Conservation (phyloP, 1,284 basidiomycete species). For the Termitomyces sp. region DNA sequence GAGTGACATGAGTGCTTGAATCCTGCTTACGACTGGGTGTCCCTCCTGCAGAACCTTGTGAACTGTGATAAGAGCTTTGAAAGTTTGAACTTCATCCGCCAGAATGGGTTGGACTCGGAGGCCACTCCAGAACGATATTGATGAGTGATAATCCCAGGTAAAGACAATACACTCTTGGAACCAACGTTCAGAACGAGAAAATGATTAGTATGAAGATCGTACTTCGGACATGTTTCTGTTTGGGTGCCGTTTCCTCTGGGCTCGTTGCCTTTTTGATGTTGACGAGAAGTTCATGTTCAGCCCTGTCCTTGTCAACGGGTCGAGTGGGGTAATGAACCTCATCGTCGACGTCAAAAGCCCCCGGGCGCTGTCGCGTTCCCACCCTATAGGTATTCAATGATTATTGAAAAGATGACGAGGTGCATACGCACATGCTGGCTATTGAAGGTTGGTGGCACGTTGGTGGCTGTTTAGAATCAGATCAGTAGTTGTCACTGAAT, state of each 20-base stretch:
- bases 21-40: slow-evolving; percentile 70
- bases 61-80: slow-evolving; percentile 93
- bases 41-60: slow-evolving; percentile 96
- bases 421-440: slow-evolving; percentile 10
- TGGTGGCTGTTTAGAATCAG: slow-evolving; percentile 4
- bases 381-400: slow-evolving; percentile 3
- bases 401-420: not conserved
- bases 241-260: slow-evolving; percentile 87
- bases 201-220: slow-evolving; percentile 30
- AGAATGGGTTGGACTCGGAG: slow-evolving; percentile 92
- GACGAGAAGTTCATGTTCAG: slow-evolving; percentile 84
- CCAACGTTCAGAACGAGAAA: slow-evolving; percentile 11
- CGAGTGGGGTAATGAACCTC: slow-evolving; percentile 89
- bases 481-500: not conserved
- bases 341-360: slow-evolving; percentile 65
- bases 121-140: slow-evolving; percentile 94
- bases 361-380: slow-evolving; percentile 30
- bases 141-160: slow-evolving; percentile 98
- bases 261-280: slow-evolving; percentile 98
- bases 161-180: slow-evolving; percentile 88
- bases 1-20: not conserved
- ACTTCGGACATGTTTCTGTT: slow-evolving; percentile 98
- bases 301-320: slow-evolving; percentile 95
- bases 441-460: not conserved
- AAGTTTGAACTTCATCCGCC: slow-evolving; percentile 92